Conservation (phyloP, 805 yeast genomes). For the Hanseniaspora mollemarum region DNA sequence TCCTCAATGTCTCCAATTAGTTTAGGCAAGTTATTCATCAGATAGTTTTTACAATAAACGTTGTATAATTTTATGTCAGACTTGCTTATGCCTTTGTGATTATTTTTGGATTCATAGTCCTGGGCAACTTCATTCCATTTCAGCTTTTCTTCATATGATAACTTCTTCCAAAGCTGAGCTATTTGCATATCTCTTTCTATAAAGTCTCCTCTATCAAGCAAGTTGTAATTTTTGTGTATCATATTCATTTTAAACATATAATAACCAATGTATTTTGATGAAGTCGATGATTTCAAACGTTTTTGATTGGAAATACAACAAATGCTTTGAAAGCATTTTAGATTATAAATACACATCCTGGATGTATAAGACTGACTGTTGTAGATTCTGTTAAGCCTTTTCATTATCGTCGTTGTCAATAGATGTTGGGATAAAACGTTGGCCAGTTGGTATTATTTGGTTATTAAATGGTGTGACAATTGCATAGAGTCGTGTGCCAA, state of each 20-base stretch:
- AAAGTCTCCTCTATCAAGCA: neutral
- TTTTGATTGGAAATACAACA: neutral
- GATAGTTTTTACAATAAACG: neutral
- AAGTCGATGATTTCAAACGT: neutral
- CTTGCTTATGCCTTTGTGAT: neutral
- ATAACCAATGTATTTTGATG: neutral
- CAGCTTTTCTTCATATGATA: neutral
- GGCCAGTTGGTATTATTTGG: no score
- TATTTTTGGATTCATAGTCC: neutral
- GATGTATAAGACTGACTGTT: no score
- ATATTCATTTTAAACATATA: constrained; percentile 20
- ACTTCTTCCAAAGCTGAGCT: constrained; percentile 1
- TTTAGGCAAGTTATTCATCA: neutral
- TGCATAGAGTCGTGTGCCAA: no score
- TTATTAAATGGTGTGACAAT: no score
- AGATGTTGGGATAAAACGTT: no score
- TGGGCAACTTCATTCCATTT: constrained; percentile 1
- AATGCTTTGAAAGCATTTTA: neutral
- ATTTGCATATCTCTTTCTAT: constrained; percentile 1
- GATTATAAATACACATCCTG: no score
- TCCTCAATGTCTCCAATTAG: neutral
- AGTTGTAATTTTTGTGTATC: neutral
- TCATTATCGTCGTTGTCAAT: no score
- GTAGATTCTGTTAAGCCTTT: no score
- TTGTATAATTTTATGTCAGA: neutral